Percentiles rank a stretch among this genome's conserved stretches.
Evolutionary conservation across 192 early-diverging fungal genomes (phyloP).

Genomic region (Linnemannia zychae): DNA sequence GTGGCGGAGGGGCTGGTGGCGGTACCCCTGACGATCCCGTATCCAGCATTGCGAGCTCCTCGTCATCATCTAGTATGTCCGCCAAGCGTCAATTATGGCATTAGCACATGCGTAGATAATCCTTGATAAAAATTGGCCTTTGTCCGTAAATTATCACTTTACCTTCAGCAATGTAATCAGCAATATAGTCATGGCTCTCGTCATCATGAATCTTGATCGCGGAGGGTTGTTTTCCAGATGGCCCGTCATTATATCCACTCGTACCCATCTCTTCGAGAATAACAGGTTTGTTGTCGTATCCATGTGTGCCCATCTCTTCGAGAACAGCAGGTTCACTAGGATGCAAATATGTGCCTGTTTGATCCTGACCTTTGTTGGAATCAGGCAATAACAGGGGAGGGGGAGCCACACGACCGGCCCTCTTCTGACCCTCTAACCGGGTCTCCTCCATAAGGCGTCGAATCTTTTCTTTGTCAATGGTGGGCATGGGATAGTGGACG

Average conservation of each 20-base stretch:
- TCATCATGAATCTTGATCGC: not conserved
- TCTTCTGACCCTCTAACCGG: constrained; percentile 10
- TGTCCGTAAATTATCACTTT: not conserved
- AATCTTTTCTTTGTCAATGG: constrained; percentile 37
- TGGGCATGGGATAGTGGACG: not conserved
- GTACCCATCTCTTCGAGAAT: not conserved
- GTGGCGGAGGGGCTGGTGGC: constrained; percentile 40
- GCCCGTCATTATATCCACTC: not conserved
- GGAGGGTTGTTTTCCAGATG: not conserved
- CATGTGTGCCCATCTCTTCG: not conserved
- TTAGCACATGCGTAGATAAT: not conserved
- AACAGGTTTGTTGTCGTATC: not conserved
- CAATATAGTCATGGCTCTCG: not conserved
- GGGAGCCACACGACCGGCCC: not conserved
- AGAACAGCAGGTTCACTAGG: constrained; percentile 7
- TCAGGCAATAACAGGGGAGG: not conserved
- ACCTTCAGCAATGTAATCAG: not conserved
- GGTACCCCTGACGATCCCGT: constrained; percentile 8
- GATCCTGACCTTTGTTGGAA: not conserved
- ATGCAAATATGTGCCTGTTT: not conserved
- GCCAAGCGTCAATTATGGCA: not conserved
- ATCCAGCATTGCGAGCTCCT: not conserved
- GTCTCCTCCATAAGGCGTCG: constrained; percentile 41
- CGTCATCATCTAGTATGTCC: not conserved
- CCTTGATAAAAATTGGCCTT: not conserved